Base-by-base conservation (phyloP, 2,329 filamentous ascomycete species). In the Colletotrichum abscissum region DNA sequence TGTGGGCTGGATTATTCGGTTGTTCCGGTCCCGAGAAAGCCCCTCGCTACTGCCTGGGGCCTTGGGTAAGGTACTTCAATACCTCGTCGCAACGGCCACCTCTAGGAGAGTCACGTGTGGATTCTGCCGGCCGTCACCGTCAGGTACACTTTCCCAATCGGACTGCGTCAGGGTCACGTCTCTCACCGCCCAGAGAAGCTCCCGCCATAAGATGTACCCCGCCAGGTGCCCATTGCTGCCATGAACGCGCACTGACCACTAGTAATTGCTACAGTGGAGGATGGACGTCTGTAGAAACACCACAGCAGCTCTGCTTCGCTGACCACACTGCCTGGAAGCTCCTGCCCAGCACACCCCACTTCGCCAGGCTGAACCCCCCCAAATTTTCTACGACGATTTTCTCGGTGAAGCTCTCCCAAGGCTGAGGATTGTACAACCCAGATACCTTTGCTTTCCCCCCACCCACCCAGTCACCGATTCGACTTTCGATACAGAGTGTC, bases 321-420 rank as follows among this genome's bases (percentile, higher is more conserved):
- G 59, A 72, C 66, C 68, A 72, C 22, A 67, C 46, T 52, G 56
- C 60, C 71, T 70, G 54, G 56, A 67, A 68, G 72, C 63, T 72
- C 62, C 69, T 59, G 69, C 57, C 72, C 68, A 55, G 67, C 35
- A 49, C 67, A 49, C 69, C 68, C 72, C 68, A 74, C 72, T 63
- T 74, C 62, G 42, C 72, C 68, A 72, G 72, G 72, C 72, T 74
- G 72, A 74, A 74, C 72, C 69, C 63, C 54, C 72, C 68, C 69
- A 74, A 74, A 74, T 63, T 74, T 74, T 72, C 52, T 38, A 72
- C 60, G 60, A 46, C 71, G 71, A 73, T 73, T 73, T 73, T 73
- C 67, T 73, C 60, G 42, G 71, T 62, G 60, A 63, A 74, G 72
- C 63, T 56, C 46, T 38, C 72, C 68, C 69, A 67, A 74, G 72